Base-by-base conservation (phyloP, 2,329 filamentous ascomycete species). In the Fusarium sp. region DNA sequence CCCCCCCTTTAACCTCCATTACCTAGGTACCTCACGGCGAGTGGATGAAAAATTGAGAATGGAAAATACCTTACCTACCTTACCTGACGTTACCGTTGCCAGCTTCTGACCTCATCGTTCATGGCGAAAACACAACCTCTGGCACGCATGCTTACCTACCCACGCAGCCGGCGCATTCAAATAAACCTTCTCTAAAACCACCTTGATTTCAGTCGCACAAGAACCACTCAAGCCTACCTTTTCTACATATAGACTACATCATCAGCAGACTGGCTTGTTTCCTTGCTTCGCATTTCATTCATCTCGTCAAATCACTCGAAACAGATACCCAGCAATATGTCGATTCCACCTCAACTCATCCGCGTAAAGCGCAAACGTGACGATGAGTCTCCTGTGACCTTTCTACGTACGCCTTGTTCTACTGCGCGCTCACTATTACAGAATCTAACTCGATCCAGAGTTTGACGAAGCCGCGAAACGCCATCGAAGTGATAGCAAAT, bases 311-410 rank as follows among this genome's bases (percentile, higher is more conserved):
- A 45, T 34, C 50, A 26, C 34, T 41, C 28, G 26, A 26, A 36
- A 36, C 42, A 52, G 13, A 20, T n/a, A 48, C 26, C 26, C 18
- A 52, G 17, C 59, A 55, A 45, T 56, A 90, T 90, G 88, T 89
- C 88, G 55, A 82, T 89, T 8, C 89, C 89, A 30, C 89, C 89
- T 32, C 86, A 89, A 69, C 82, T 88, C 55, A 90, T 91, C 80
- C 87, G 87, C 65, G 87, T 91, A 73, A 90, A 90, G 84, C 88
- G 89, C 77, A 90, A 90, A 82, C 86, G 87, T 45, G 86, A 85
- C 57, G 87, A 86, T 22, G 85, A 88, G 66, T 82, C 83, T 18
- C 87, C 88, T 8, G 86, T 90, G 57, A 85, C 88, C 60, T 89
- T 88, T 75, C 84, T 90, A 52, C 85, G 88, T 90, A 77, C 70